Evolutionary conservation across 331 rosid species (phyloP).

Genomic region (Malus hybrid): DNA sequence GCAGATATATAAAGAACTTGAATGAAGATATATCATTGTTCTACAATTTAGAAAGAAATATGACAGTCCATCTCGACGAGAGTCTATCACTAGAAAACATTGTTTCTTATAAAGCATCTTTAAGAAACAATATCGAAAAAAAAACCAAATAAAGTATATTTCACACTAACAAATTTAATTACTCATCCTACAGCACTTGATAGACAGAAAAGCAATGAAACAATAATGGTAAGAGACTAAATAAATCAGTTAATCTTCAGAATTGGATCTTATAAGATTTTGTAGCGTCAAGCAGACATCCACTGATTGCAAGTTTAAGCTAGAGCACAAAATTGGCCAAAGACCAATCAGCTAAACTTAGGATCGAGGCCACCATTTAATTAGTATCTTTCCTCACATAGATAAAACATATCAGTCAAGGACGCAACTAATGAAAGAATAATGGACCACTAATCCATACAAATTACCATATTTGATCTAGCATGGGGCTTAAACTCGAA

Average conservation of each 20-base stretch:
- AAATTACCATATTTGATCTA: slow-evolving; percentile 52
- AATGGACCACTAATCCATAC: slow-evolving; percentile 18
- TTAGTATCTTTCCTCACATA: not conserved
- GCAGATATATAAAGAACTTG: not conserved
- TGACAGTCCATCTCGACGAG: not conserved
- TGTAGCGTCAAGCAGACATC: not conserved
- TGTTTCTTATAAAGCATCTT: not conserved
- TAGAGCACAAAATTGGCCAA: not conserved
- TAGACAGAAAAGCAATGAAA: slow-evolving; percentile 4
- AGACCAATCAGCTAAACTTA: not conserved
- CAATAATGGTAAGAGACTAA: not conserved
- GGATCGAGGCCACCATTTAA: not conserved
- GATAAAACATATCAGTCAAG: not conserved
- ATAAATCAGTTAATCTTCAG: slow-evolving; percentile 3
- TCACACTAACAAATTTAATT: not conserved
- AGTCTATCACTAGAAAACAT: not conserved
- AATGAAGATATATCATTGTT: not conserved
- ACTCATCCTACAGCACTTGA: not conserved
- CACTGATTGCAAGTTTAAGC: not conserved
- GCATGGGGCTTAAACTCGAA: slow-evolving; percentile 66
- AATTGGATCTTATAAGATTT: not conserved
- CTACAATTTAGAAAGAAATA: not conserved
- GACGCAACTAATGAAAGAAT: not conserved
- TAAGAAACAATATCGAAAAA: not conserved
- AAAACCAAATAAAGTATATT: slow-evolving; percentile 8